These are phyloP conservation scores for Metarhizium rileyi DNA, from an alignment of 2,329 filamentous ascomycete species.

Conservation along the genomic window DNA sequence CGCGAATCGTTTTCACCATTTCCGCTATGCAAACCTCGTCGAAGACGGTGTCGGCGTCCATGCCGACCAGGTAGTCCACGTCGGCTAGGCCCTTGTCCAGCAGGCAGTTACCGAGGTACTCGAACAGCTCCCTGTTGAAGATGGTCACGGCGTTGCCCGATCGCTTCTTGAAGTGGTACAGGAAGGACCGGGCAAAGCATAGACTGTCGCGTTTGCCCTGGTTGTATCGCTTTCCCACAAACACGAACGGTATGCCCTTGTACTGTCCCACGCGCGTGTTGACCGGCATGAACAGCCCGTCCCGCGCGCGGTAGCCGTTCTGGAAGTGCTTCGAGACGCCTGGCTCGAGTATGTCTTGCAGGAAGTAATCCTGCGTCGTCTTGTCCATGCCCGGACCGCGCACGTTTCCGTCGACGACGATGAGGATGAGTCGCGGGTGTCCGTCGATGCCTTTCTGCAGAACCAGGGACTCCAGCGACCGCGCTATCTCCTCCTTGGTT, in stretches of 20 bases:
- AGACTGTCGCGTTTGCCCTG: conserved; percentile 40
- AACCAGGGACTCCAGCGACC: conserved; percentile 36
- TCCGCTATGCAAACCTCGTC: conserved; percentile 33
- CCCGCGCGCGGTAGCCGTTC: conserved; percentile 35
- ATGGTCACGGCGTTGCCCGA: conserved; percentile 32
- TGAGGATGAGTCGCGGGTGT: conserved; percentile 34
- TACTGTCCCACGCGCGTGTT: conserved; percentile 33
- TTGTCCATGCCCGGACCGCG: conserved; percentile 37
- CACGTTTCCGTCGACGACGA: conserved; percentile 38
- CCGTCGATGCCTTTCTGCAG: conserved; percentile 31
- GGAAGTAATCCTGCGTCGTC: conserved; percentile 36
- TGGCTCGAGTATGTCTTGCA: conserved; percentile 33
- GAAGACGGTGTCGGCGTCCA: conserved; percentile 40
- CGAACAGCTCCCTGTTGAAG: conserved; percentile 35
- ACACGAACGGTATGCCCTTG: conserved; percentile 35
- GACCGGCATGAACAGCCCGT: conserved; percentile 36
- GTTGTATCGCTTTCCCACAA: conserved; percentile 39
- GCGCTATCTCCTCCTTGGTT: conserved; percentile 30
- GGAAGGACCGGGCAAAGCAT: conserved; percentile 37
- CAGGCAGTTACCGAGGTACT: conserved; percentile 28
- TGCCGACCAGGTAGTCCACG: conserved; percentile 33
- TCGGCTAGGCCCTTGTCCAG: conserved; percentile 27
- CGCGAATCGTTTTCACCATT: conserved; percentile 32
- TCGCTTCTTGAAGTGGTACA: conserved; percentile 37
- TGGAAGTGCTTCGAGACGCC: conserved; percentile 25